A percentile compares a stretch with the other conserved stretches of the same genome.
Evolutionary conservation across 305 asterid species (phyloP).

Genomic region (Galium porrigens): DNA sequence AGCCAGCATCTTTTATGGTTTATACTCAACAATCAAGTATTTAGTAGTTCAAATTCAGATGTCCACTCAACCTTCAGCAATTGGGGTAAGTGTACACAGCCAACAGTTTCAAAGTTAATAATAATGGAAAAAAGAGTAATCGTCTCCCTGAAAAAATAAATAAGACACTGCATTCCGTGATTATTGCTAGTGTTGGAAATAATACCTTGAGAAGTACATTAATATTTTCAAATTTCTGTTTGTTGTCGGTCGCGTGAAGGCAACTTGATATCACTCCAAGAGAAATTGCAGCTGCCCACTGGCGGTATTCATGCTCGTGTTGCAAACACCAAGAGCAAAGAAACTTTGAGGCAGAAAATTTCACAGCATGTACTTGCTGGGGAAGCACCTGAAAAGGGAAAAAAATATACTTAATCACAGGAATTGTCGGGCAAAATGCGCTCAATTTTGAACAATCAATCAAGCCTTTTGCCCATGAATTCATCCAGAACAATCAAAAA

Average conservation of each 20-base stretch:
- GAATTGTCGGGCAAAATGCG: neutral
- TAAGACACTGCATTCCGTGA: neutral
- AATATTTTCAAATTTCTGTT: slow-evolving; percentile 58
- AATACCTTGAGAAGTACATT: slow-evolving; percentile 73
- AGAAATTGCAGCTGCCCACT: slow-evolving; percentile 94
- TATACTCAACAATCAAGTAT: neutral
- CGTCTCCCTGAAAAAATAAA: neutral
- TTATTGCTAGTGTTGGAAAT: neutral
- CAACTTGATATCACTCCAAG: slow-evolving; percentile 86
- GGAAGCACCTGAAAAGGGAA: slow-evolving; percentile 49
- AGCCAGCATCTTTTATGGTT: neutral
- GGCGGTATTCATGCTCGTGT: slow-evolving; percentile 79
- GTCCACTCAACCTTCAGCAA: neutral
- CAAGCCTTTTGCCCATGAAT: neutral
- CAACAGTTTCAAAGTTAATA: neutral
- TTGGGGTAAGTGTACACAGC: neutral
- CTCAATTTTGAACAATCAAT: slow-evolving; percentile 1
- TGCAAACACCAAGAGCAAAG: slow-evolving; percentile 66
- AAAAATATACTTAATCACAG: neutral
- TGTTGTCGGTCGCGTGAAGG: slow-evolving; percentile 76
- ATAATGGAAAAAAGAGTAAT: neutral
- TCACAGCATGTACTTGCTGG: slow-evolving; percentile 54
- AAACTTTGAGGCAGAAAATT: slow-evolving; percentile 58
- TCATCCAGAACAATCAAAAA: neutral
- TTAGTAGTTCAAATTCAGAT: neutral